Base-by-base conservation (phyloP, 805 yeast genomes). In the Candida silvatica region DNA sequence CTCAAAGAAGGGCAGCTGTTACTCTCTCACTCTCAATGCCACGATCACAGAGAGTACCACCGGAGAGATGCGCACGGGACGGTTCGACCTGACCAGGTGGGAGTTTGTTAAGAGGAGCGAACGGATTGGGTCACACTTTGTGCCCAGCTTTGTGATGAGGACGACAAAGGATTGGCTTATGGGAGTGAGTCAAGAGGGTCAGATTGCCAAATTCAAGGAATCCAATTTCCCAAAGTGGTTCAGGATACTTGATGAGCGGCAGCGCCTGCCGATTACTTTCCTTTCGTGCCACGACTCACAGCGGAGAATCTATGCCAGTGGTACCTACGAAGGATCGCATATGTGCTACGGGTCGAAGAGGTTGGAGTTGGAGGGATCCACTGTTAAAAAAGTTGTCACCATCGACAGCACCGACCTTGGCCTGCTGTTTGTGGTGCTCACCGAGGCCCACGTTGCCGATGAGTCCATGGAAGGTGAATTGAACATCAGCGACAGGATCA, bases 371-470 rank as follows among this genome's bases (percentile, higher is more conserved):
- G 20, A 14, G 11, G 23, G 17, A 12, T 20, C 20, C 7, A 15
- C 15, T 6, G 20, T 33, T 12, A 26, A 27, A 20, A 20, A 27
- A 11, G 31, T 33, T 7, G 9, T 14, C 7, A 11, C 22, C 12
- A n/a, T 33, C 3, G 36, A 27, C 27, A 33, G 12, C 8, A 26
- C 31, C 4, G 9, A 9, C 6, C 19, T 32, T 11, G 35, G 35
- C 16, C 24, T 32, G 2, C 26, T 27, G 3, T 25, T 39, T 14
- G 16, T 43, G 11, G 15, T 37, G 9, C 20, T 40, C 12, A 29
- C 33, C 5, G 47, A 41, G 19, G 20, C 29, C 4, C 37, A 39
- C 14, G 9, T 17, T 11, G 27, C 31, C 8, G 37, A 37, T 28
- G 29, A 38, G 2, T 39, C 37, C 7, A 32, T 26, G 5, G 29